phyloP scores from a whole-genome alignment of 306 rosid species.

The Glycyrrhiza uralensis region DNA sequence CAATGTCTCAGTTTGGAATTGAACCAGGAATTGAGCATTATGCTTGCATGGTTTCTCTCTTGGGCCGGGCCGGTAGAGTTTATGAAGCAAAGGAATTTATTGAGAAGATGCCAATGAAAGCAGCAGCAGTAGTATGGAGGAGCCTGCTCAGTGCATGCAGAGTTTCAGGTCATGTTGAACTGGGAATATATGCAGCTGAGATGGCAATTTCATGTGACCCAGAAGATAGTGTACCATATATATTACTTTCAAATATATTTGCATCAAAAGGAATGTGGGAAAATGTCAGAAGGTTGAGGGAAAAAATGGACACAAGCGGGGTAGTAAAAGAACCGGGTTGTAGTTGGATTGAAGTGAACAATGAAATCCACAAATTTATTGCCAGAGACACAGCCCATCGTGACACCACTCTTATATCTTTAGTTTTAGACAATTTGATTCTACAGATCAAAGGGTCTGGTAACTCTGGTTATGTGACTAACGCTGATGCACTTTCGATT shows the following conservation, averaged over 20 bases:
- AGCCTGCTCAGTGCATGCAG: slow-evolving; percentile 84
- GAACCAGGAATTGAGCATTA: slow-evolving; percentile 81
- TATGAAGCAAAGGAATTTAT: slow-evolving; percentile 68
- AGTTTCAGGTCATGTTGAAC: slow-evolving; percentile 65
- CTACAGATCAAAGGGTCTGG: slow-evolving; percentile 55
- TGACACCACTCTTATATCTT: slow-evolving; percentile 35
- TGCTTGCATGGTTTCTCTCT: slow-evolving; percentile 79
- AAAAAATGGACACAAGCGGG: slow-evolving; percentile 60
- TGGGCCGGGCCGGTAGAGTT: slow-evolving; percentile 70
- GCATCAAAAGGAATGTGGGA: slow-evolving; percentile 91
- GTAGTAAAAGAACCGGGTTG: slow-evolving; percentile 73
- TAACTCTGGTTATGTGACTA: slow-evolving; percentile 45
- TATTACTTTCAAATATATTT: slow-evolving; percentile 77
- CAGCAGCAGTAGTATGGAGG: slow-evolving; percentile 83
- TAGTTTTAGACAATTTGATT: slow-evolving; percentile 46
- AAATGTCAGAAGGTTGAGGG: slow-evolving; percentile 63
- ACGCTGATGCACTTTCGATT: slow-evolving; percentile 6
- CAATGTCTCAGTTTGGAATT: slow-evolving; percentile 56
- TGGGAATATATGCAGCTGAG: slow-evolving; percentile 77
- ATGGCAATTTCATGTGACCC: slow-evolving; percentile 79
- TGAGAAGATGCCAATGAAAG: slow-evolving; percentile 67
- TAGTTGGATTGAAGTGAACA: slow-evolving; percentile 58
- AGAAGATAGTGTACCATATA: slow-evolving; percentile 73
- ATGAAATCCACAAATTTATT: slow-evolving; percentile 39
- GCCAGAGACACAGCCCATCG: slow-evolving; percentile 48